Base-by-base conservation (phyloP, 805 yeast species). In the Myxozyma mucilagina region DNA sequence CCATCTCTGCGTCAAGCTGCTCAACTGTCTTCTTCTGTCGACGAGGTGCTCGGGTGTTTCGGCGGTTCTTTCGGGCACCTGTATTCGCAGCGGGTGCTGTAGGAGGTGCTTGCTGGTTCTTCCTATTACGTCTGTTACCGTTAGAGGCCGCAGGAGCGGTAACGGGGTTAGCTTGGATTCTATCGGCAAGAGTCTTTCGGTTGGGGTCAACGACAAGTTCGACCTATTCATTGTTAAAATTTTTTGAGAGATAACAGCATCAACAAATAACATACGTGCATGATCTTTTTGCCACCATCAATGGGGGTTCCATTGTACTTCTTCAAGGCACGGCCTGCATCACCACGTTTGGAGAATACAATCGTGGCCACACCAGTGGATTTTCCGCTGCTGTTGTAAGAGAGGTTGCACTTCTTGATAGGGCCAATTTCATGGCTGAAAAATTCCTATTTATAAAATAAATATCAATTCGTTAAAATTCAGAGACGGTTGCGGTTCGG, bases 1-100 rank as follows among this genome's bases (percentile, higher is more conserved):
- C 88, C 99, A 94, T 93, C 79, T 93, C 98, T 74, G 92, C 96
- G 78, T 94, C 99, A 73, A 93, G 84, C 78, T 94, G 93, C 75
- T 89, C 98, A 66, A 89, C 81, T 56, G 96, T 85, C 83, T 91
- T 91, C 78, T 82, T 81, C 63, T 79, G 80, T 61, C 81, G 79
- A 68, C 73, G 60, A 41, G n/a, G 35, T 16, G 49, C 7, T 5
- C 31, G 49, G 2, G 18, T 31, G 34, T 35, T n/a, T 11, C 39
- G 42, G 65, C 62, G 66, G 70, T 58, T 63, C 18, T 69, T 66
- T 64, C 71, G 68, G 66, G 70, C 71, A 62, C 72, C 72, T 57
- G 56, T 10, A 36, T 74, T 73, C 35, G 69, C 68, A 9, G 39
- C 57, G n/a, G 52, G 31, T 6, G 36, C 52, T 9, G 54, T 18